phyloP scores from a whole-genome alignment of 139 green algal genomes.

The Chlamydomonas schloesseri region DNA sequence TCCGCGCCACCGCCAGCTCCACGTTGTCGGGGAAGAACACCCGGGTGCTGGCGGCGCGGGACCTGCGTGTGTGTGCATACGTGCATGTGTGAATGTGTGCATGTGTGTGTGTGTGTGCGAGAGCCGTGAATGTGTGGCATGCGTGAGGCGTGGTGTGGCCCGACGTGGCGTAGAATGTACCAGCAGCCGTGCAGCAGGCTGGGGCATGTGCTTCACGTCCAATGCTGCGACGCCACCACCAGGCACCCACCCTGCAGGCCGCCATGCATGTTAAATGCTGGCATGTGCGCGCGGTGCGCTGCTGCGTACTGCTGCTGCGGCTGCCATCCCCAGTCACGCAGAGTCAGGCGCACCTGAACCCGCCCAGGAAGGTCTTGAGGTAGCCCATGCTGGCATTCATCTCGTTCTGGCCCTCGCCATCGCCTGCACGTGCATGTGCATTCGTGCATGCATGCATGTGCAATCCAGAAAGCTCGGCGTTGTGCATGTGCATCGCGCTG shows the following conservation, averaged over 20 bases:
- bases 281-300: no score
- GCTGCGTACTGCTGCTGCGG: no score
- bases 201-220: no score
- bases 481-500: neutral
- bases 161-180: no score
- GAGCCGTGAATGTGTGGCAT: no score
- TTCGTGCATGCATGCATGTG: neutral
- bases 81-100: neutral
- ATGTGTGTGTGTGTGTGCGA: neutral
- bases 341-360: constrained; percentile 45
- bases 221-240: no score
- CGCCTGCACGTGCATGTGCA: constrained; percentile 48
- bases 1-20: constrained; percentile 64
- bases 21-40: constrained; percentile 84
- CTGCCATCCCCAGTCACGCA: no score
- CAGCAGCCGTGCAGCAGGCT: no score
- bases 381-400: constrained; percentile 70
- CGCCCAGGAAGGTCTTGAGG: constrained; percentile 70
- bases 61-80: constrained; percentile 15
- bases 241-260: no score
- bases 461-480: neutral
- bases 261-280: no score
- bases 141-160: neutral
- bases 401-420: constrained; percentile 80
- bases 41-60: constrained; percentile 59